Evolutionary conservation across 768 basidiomycete genomes (phyloP).

Genomic region (Leccinum fibrillosum): DNA sequence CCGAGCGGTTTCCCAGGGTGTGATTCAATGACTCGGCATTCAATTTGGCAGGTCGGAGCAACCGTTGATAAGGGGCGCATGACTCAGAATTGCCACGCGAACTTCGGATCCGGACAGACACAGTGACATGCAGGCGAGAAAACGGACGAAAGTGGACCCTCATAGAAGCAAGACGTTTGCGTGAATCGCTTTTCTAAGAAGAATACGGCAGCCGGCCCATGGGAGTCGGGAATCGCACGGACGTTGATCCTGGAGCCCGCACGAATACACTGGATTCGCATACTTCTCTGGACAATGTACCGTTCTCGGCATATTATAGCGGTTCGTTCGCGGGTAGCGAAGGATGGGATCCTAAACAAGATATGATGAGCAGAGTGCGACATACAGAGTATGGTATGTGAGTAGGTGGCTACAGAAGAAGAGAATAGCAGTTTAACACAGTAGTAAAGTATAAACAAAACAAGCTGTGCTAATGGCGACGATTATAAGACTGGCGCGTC

Average conservation of each 20-base stretch:
- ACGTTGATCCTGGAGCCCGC: conserved; percentile 1
- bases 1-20: neutral
- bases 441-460: conserved; percentile 2
- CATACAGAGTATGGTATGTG: neutral
- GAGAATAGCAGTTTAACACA: conserved; percentile 1
- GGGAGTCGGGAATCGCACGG: conserved; percentile 1
- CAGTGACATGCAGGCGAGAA: neutral
- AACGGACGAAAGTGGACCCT: neutral
- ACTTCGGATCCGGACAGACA: neutral
- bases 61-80: neutral
- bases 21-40: neutral
- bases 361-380: conserved; percentile 2
- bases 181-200: conserved; percentile 5
- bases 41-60: neutral
- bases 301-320: neutral
- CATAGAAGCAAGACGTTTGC: conserved; percentile 1
- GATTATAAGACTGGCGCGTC: conserved; percentile 8
- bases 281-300: neutral
- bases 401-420: conserved; percentile 18
- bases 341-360: neutral
- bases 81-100: neutral
- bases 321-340: neutral
- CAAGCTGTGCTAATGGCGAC: conserved; percentile 5
- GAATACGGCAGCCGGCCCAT: neutral
- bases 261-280: conserved; percentile 1